A percentile compares a stretch with the other conserved stretches of the same genome.
Evolutionary conservation across 139 green algal species (phyloP).

Genomic region (Chlamydomonas sp.): DNA sequence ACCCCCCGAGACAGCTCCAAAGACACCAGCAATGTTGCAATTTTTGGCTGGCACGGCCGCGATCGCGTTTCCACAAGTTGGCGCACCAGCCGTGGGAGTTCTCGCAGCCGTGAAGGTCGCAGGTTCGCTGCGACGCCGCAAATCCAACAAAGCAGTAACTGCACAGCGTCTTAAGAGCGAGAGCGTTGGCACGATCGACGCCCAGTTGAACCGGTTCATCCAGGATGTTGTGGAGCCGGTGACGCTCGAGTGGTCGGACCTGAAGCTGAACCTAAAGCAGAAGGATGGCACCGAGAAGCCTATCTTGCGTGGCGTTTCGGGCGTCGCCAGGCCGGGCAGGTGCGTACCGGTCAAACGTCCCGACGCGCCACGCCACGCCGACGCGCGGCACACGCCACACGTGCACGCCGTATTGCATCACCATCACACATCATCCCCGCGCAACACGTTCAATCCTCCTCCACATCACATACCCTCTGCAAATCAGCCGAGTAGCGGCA

Average conservation of each 20-base stretch:
- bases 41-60: constrained; percentile 57
- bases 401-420: too few species aligned
- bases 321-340: constrained; percentile 51
- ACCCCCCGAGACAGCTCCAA: background rate
- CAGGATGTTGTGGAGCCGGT: constrained; percentile 35
- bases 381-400: too few species aligned
- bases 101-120: constrained; percentile 28
- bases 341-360: constrained; percentile 1
- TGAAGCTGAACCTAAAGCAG: constrained; percentile 5
- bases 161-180: background rate
- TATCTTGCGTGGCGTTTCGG: constrained; percentile 54
- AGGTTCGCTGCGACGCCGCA: constrained; percentile 2
- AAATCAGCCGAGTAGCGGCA: too few species aligned
- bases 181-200: background rate
- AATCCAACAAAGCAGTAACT: background rate
- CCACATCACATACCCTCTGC: too few species aligned
- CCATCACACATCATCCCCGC: too few species aligned
- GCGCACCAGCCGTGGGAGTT: constrained; percentile 16
- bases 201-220: background rate
- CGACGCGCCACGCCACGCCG: background rate
- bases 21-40: constrained; percentile 39
- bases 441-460: too few species aligned
- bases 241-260: constrained; percentile 37
- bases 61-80: constrained; percentile 45
- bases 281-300: constrained; percentile 32